Base-by-base conservation (phyloP, 495 filamentous ascomycete genomes). In the Ramalina intermedia region DNA sequence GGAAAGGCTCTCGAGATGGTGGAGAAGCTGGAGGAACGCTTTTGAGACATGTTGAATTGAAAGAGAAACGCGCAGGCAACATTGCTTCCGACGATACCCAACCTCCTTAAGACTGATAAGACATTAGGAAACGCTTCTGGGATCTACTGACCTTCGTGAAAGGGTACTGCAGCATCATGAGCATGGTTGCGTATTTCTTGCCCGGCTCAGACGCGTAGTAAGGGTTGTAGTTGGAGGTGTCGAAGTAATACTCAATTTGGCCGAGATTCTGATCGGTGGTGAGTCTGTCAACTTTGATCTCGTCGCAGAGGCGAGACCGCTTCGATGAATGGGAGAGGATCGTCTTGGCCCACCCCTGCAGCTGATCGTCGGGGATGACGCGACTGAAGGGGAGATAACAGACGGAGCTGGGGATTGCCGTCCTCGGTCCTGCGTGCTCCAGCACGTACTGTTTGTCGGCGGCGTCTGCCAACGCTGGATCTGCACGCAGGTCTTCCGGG, bases 151-250 rank as follows among this genome's bases (percentile, higher is more conserved):
- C 29, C 11, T 60, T 53, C 0, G 71, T 70, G 37, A 73, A 73
- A 0, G 74, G 74, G 47, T 72, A 70, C 53, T 76, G 71, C 4
- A 76, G 61, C 57, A 78, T 74, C 53, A 71, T 67, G 4, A 72
- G 51, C 64, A 78, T 65, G 8, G 68, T 74, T 5, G 57, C 69
- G 46, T 75, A 75, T 46, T 70, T 69, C 49, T 72, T 76, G 8
- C 58, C 63, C 0, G 63, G 55, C n/a, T 63, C 49, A 0, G 64
- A 61, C 2, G 47, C 40, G 49, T 66, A 70, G 26, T 61, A 62
- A 14, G 68, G 61, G 37, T 59, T 69, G 68, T 70, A 72, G 50
- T 75, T 74, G 16, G 69, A 67, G 4, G 69, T 54, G 38, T 74
- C 68, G 39, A 74, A 69, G 48, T 74, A 58, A 50, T 61, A 74